Base-by-base conservation (phyloP, 1,284 basidiomycete species). In the Ganoderma meredithae region DNA sequence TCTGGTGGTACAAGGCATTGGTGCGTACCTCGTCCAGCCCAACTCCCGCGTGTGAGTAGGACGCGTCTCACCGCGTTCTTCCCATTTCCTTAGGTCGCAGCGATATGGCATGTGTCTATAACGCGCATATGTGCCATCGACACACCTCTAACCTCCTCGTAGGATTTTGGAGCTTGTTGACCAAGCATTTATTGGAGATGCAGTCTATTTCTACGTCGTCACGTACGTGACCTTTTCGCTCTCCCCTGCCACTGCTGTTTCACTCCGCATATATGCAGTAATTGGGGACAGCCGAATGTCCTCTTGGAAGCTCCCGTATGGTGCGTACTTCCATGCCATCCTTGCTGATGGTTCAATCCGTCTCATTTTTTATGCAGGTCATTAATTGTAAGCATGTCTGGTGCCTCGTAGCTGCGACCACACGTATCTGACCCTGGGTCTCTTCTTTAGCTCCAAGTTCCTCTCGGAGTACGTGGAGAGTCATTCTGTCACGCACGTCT, bases 131-230 rank as follows among this genome's bases (percentile, higher is more conserved):
- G 15, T 22, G 40, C n/a, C 15, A 17, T 40, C 7, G 58, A 17
- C 55, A 36, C 15, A 22, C 40, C 31, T 13, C 25, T 49, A 19
- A 31, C 33, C 4, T 4, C 12, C 10, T 1, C 13, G 2, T 53
- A 91, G 89, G 82, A 7, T 80, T 0, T 73, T 90, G 55, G 86
- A 88, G 75, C 77, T 83, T 3, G 64, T 83, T 5, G 86, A 91
- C 73, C 86, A 90, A 77, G 79, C 79, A 15, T 82, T 90, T 68
- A 83, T 90, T 66, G 87, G 82, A 2, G 85, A 90, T 74, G 76
- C 81, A 5, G 79, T 87, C 15, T 91, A 90, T 73, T 86, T 80
- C 72, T 91, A 90, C 73, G 61, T 76, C 22, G 72, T 76, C 64
- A 71, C 69, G 75, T 74, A 67, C 61, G 72, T 69, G 3, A 53